phyloP scores from a whole-genome alignment of 2,329 filamentous ascomycete species.

The Trichoderma aggressivum region DNA sequence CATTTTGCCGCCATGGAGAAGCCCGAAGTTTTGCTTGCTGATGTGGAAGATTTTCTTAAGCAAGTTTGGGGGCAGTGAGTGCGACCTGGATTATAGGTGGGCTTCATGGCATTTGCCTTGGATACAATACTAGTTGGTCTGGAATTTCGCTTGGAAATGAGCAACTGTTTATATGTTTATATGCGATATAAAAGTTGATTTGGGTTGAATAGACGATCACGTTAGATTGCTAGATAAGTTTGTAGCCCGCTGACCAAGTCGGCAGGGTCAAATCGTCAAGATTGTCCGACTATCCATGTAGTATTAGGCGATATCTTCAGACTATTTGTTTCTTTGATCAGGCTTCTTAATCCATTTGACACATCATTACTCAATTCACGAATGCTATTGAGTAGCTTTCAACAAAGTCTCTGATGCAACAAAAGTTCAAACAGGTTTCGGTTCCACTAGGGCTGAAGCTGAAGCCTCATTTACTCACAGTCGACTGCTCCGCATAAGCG shows the following conservation, averaged over 20 bases:
- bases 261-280: too few relatives aligned
- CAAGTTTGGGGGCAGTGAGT: neutral
- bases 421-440: neutral
- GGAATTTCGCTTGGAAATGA: neutral
- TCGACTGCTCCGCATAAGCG: too few relatives aligned
- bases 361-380: too few relatives aligned
- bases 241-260: neutral
- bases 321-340: too few relatives aligned
- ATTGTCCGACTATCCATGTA: too few relatives aligned
- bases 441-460: too few relatives aligned
- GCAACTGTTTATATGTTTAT: neutral
- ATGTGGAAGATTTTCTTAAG: neutral
- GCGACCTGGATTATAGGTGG: neutral
- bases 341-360: too few relatives aligned
- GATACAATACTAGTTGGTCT: neutral
- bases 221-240: neutral
- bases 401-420: neutral
- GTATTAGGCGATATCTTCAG: too few relatives aligned
- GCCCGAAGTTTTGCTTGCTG: neutral
- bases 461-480: too few relatives aligned
- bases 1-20: constrained; percentile 14
- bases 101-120: neutral
- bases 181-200: neutral
- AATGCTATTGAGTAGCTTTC: neutral
- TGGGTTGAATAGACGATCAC: neutral